Evolutionary conservation across 495 filamentous ascomycete species (phyloP), one percentile per base, ranked within the genome.

Genomic region (Aspergillus cavernicola): DNA sequence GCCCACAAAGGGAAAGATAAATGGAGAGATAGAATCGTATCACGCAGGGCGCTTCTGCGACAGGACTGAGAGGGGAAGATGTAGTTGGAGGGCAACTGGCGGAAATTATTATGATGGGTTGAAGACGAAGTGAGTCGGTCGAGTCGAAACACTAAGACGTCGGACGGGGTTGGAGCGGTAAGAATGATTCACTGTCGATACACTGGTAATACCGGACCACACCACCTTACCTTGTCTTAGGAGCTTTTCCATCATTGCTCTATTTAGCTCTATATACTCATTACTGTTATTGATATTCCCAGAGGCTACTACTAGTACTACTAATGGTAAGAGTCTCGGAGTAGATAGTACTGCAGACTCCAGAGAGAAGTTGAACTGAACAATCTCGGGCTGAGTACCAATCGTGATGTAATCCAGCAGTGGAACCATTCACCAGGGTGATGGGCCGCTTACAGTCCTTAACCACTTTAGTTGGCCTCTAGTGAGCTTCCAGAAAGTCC

Each of bases 401-500:
- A 28, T 28, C 24, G 9, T 28, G 24, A 28, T 28, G 24, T 28
- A 28, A 4, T 28, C 24, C 31, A 22, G 28, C n/a, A n/a, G 42
- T 55, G 54, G 52, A 46, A 53, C 48, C 52, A 50, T 33, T 43
- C 51, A 49, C 24, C 28, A 43, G 36, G 32, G 28, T 9, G 29
- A 32, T 47, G 31, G 44, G 38, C 38, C 38, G 35, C 35, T 38
- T 38, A 16, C 13, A 46, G 42, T 28, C n/a, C n/a, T 9, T 32
- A 16, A 32, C 24, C 3, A 2, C 28, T 43, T 11, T 5, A 13
- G 12, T n/a, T 28, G 44, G 44, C 18, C 44, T 47, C 43, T 47
- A 55, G 52, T 48, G 39, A 37, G 26, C 51, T 53, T 53, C 51
- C 41, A 53, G 51, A 53, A 53, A 40, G 41, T 33, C 51, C 35